Evolutionary conservation across 2,329 filamentous ascomycete species (phyloP), one percentile per base, ranked within the genome.

Genomic region (Achaetomium macrosporum): DNA sequence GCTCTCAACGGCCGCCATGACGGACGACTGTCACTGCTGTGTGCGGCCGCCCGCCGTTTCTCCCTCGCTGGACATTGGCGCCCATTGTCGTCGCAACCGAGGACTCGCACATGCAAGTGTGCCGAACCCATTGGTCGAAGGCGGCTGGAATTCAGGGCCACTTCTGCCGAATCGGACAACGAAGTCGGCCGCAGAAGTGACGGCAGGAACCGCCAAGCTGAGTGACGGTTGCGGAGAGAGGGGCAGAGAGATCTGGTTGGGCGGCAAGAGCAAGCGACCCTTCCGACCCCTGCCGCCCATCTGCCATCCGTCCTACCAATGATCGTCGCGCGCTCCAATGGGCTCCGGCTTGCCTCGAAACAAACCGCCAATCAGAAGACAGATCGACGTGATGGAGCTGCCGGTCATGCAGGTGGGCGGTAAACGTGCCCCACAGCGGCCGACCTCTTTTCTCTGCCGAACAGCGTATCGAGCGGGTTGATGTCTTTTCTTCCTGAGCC

Each of bases 331-430:
- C 42, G 54, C 55, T 50, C 39, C 47, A 30, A 41, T 39, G 30
- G 52, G 50, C 45, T 30, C 15, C 30, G 11, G 37, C 20, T 20
- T 42, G 53, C 41, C 52, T 37, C 15, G 47, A 47, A 58, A 54
- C 54, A 52, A 29, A 12, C 33, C 39, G 29, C 62, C 59, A 64
- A 64, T 64, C 59, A 62, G 15, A 19, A 9, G 11, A 6, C 37
- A 37, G 37, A 55, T 53, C 49, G 48, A 54, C 55, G 63, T 64
- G 63, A 64, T 60, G 50, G 55, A 60, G 55, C 58, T 63, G 61
- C 54, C 56, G 53, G 53, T 40, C 59, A 56, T 62, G 63, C 61
- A 63, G 55, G 50, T 58, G 57, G 61, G 61, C 60, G 63, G 58
- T 53, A 63, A 63, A 57, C 60, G 40, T 53, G 58, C 57, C 58